phyloP scores from a whole-genome alignment of 2,329 filamentous ascomycete species.

The Verticillium tricorpus region DNA sequence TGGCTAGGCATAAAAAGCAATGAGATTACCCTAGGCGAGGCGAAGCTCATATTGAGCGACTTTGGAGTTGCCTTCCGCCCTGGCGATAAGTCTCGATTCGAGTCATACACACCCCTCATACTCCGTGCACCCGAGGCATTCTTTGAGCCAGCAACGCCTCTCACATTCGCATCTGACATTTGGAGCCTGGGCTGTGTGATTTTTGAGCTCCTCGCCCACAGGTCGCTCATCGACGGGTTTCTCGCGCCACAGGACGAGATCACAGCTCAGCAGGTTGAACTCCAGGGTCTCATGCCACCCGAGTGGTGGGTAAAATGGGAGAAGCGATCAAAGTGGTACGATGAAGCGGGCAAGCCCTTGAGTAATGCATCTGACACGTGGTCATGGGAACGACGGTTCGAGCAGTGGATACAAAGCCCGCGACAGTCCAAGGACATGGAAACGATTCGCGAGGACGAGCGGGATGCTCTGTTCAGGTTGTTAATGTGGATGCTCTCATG shows the following conservation, averaged over 20 bases:
- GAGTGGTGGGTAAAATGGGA: slow-evolving; percentile 25
- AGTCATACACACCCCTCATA: slow-evolving; percentile 24
- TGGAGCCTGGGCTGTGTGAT: slow-evolving; percentile 25
- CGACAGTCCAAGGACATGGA: slow-evolving; percentile 7
- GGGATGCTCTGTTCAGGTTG: slow-evolving; percentile 16
- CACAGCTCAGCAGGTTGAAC: slow-evolving; percentile 22
- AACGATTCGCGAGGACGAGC: slow-evolving; percentile 9
- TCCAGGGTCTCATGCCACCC: slow-evolving; percentile 21
- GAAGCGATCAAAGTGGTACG: slow-evolving; percentile 8
- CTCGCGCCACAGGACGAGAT: slow-evolving; percentile 22
- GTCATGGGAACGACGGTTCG: slow-evolving; percentile 13
- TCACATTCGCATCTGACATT: slow-evolving; percentile 23
- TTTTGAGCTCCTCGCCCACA: slow-evolving; percentile 21
- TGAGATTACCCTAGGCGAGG: slow-evolving; percentile 18
- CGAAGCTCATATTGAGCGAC: slow-evolving; percentile 20
- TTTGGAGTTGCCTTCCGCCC: slow-evolving; percentile 31
- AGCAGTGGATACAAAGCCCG: slow-evolving; percentile 14
- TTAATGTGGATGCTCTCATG: slow-evolving; percentile 15
- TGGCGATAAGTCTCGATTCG: slow-evolving; percentile 9
- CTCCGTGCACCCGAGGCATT: slow-evolving; percentile 27
- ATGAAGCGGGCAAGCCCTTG: slow-evolving; percentile 8
- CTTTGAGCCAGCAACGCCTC: slow-evolving; percentile 25
- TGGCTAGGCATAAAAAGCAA: slow-evolving; percentile 29
- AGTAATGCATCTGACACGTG: slow-evolving; percentile 10
- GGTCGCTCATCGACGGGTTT: slow-evolving; percentile 22